Base-by-base conservation (phyloP, 768 basidiomycete species). In the Hygrophoropsis aurantiaca region DNA sequence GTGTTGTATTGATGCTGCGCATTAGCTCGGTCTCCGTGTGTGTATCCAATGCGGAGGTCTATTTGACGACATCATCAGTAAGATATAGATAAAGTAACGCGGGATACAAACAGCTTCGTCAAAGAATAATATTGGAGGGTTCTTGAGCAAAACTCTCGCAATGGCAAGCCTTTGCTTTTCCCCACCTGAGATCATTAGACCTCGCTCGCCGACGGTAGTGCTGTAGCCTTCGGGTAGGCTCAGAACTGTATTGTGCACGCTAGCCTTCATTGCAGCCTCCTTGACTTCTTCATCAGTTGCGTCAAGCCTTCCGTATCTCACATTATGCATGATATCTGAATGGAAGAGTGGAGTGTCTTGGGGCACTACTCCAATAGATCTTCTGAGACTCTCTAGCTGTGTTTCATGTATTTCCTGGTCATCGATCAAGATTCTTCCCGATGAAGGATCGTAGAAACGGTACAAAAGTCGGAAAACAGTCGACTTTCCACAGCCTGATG, bases 321-420 rank as follows among this genome's bases (percentile, higher is more conserved):
- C 82, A 60, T 99, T 99, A 62, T 97, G 92, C 78, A 97, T 74
- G 38, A 98, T 85, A 61, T 97, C 86, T 5, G 90, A 85, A 65
- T 99, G 94, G 77, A 99, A 98, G 3, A 99, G 74, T 1, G 97
- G 95, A 13, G 95, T 99, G 58, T 99, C 97, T 65, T 99, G 95
- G 1, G 97, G 97, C 1, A 99, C 97, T 15, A 98, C 92, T 2
- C 95, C 97, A 24, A 99, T 86, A 3, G 76, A 69, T 37, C 69
- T 71, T 15, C 97, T 79, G 1, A 98, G 71, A 27, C 82, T 86
- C 19, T 79, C 77, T 30, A 95, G 65, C 55, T 85, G 80, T 4
- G 97, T 69, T 2, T 80, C 74, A 37, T 78, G 72, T 51, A 98
- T 81, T 60, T 94, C 84, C 68, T 99, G 95, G 6, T 81, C 90